Conservation (phyloP, 441 rosid genomes). For the Aquilaria agallochum region DNA sequence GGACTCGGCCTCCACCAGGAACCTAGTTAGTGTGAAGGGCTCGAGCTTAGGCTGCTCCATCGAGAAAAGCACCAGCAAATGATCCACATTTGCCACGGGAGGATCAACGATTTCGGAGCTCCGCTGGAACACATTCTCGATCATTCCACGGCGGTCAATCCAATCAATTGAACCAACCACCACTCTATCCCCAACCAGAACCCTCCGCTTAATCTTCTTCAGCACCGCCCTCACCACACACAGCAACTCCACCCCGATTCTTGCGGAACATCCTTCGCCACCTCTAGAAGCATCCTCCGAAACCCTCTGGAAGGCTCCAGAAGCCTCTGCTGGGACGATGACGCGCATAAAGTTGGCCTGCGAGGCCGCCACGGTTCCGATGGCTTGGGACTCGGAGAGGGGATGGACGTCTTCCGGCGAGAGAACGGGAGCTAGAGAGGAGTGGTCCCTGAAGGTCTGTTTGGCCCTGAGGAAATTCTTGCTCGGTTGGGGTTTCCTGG, state of each 20-base stretch:
- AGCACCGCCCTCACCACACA: slow-evolving; percentile 86
- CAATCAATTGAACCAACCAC: slow-evolving; percentile 85
- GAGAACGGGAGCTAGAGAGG: slow-evolving; percentile 63
- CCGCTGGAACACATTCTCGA: slow-evolving; percentile 80
- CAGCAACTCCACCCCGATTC: slow-evolving; percentile 60
- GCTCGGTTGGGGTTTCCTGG: slow-evolving; percentile 43
- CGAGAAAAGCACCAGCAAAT: slow-evolving; percentile 74
- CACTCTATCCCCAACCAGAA: slow-evolving; percentile 84
- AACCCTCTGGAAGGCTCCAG: slow-evolving; percentile 1
- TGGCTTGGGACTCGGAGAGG: slow-evolving; percentile 71
- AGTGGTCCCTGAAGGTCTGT: slow-evolving; percentile 43
- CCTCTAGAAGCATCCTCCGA: slow-evolving; percentile 14
- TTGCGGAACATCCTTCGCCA: slow-evolving; percentile 11
- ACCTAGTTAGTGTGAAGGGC: slow-evolving; percentile 73
- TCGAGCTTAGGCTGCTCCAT: slow-evolving; percentile 76
- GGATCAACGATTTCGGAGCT: slow-evolving; percentile 67
- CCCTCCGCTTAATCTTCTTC: slow-evolving; percentile 90
- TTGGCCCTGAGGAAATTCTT: slow-evolving; percentile 69
- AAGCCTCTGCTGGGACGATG: slow-evolving; percentile 35
- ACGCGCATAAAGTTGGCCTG: slow-evolving; percentile 99
- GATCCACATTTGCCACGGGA: slow-evolving; percentile 90
- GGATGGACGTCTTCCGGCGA: slow-evolving; percentile 40
- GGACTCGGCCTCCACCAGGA: slow-evolving; percentile 89
- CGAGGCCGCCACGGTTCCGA: slow-evolving; percentile 79
- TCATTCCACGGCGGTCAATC: slow-evolving; percentile 82